phyloP scores from a whole-genome alignment of 2,329 filamentous ascomycete genomes.

The Alternaria arborescens region DNA sequence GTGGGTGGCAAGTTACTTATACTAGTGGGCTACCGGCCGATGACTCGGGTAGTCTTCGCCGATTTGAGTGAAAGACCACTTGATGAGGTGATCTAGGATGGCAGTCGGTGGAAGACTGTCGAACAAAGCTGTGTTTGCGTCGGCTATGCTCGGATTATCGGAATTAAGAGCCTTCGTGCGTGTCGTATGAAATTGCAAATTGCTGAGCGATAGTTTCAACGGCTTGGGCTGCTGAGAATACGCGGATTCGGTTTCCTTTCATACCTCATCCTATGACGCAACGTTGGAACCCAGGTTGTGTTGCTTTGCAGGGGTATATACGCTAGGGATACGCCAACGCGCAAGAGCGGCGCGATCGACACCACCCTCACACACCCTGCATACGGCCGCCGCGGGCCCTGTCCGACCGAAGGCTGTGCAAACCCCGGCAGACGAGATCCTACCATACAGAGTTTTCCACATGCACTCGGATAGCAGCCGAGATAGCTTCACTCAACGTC shows the following conservation, averaged over 20 bases:
- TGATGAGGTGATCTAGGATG: constrained; percentile 47
- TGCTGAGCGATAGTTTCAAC: constrained; percentile 45
- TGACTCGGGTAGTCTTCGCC: constrained; percentile 42
- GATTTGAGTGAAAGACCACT: constrained; percentile 30
- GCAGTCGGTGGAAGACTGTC: constrained; percentile 39
- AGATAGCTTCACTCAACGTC: constrained; percentile 21
- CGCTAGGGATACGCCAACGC: constrained; percentile 11
- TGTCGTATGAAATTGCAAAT: constrained; percentile 42
- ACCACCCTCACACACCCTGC: constrained; percentile 25
- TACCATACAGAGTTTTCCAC: constrained; percentile 29
- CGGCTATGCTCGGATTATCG: constrained; percentile 39
- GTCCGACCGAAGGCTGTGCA: constrained; percentile 31
- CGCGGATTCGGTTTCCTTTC: constrained; percentile 37
- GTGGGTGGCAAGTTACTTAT: constrained; percentile 52
- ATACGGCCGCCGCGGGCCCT: constrained; percentile 23
- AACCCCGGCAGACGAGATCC: constrained; percentile 14
- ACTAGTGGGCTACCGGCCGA: constrained; percentile 41
- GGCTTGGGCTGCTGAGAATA: constrained; percentile 32
- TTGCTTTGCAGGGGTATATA: constrained; percentile 25
- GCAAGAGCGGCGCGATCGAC: constrained; percentile 26
- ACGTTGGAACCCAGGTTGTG: neutral
- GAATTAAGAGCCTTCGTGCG: constrained; percentile 30
- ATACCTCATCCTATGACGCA: constrained; percentile 33
- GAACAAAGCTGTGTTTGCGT: constrained; percentile 33
- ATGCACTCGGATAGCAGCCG: constrained; percentile 37